phyloP scores from a whole-genome alignment of 495 filamentous ascomycete genomes.

The Talaromyces thailandensis region DNA sequence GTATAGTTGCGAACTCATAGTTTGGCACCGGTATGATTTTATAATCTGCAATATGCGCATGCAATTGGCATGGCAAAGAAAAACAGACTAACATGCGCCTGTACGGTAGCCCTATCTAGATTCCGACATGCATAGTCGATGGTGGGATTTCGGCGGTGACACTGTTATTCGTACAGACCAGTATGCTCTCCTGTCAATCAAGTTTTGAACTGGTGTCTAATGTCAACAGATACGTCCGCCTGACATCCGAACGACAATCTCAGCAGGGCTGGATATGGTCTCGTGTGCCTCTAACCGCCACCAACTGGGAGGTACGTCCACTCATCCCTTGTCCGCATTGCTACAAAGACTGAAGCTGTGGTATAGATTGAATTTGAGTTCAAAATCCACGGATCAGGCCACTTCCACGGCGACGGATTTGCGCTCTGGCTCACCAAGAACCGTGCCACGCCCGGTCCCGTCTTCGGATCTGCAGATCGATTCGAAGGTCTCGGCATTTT shows the following conservation, averaged over 20 bases:
- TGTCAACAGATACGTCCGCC: conserved; percentile 67
- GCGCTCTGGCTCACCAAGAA: conserved; percentile 98
- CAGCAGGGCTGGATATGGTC: conserved; percentile 91
- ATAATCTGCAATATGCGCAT: neutral
- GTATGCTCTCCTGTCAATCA: conserved; percentile 35
- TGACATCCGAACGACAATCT: conserved; percentile 82
- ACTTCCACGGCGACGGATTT: conserved; percentile 94
- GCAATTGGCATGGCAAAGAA: neutral
- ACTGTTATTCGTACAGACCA: conserved; percentile 88
- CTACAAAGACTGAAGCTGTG: conserved; percentile 2
- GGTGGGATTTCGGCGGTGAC: conserved; percentile 98
- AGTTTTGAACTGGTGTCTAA: neutral
- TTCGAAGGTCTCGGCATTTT: conserved; percentile 97
- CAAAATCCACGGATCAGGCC: conserved; percentile 72
- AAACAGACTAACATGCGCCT: neutral
- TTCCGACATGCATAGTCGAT: conserved; percentile 96
- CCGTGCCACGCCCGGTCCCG: conserved; percentile 68
- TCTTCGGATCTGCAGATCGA: conserved; percentile 80
- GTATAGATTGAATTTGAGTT: conserved; percentile 85
- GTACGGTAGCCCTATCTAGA: conserved; percentile 78
- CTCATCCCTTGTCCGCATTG: neutral
- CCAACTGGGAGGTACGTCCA: conserved; percentile 82
- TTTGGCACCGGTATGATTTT: conserved; percentile 38
- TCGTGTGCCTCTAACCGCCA: conserved; percentile 87
- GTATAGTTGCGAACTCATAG: conserved; percentile 69